Base-by-base conservation (phyloP, 202 grass and related monocot genomes). In the Eragrostis tef region DNA sequence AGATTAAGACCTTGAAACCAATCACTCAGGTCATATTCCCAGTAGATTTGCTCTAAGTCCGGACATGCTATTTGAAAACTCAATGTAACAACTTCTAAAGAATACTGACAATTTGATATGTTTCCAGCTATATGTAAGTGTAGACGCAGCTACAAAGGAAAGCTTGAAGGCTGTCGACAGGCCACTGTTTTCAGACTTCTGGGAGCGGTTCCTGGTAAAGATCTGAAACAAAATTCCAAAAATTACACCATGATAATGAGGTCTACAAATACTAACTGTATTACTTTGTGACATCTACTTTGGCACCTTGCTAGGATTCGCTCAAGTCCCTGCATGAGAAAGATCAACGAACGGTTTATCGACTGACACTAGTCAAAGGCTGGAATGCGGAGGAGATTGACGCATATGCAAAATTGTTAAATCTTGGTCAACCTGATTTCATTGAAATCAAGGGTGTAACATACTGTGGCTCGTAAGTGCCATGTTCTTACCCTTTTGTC, bases 361-460 rank as follows among this genome's bases (percentile, higher is more conserved):
- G 96, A 59, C 72, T 98, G 56, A 98, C 96, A 85, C 78, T 95
- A 74, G 96, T 98, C 84, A 98, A 98, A 87, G 96, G 96, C 15
- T 98, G 96, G 96, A 98, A 98, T 87, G 88, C 62, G 11, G 90
- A 95, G 75, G 96, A 98, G 79, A 88, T 95, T 70, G 92, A 98
- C 85, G 87, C 88, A 54, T 98, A 95, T 70, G 91, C 87, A 31
- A 95, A 87, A 29, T 87, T 95, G 81, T 57, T 98, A 67, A 75
- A 69, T 76, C 82, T 98, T 27, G 96, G 96, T 21, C 81, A 91
- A 65, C 96, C 92, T 39, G 96, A 95, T 86, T 91, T 98, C 74
- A 82, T 95, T 75, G 96, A 98, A 93, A 95, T 98, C 73, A 98
- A 98, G 85, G 96, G 96, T 69, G 96, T 98, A 29, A 98, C 96